These are phyloP conservation scores for Penicillium sumatraense DNA, from an alignment of 2,329 filamentous ascomycete species.

Conservation along the genomic window DNA sequence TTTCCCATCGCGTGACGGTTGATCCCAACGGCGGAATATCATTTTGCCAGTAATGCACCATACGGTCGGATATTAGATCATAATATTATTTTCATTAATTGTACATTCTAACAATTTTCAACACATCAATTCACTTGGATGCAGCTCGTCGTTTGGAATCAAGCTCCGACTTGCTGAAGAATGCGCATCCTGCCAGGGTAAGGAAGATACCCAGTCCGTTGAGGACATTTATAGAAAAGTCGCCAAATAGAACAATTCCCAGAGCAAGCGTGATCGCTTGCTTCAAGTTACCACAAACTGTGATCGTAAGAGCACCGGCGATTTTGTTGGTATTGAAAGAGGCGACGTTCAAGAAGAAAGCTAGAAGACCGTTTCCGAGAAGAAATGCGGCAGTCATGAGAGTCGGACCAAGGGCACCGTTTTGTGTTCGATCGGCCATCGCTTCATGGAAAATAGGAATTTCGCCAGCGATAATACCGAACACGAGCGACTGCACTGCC, in stretches of 20 bases:
- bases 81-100: not conserved
- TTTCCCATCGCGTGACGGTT: too few relatives aligned
- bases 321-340: slow-evolving; percentile 22
- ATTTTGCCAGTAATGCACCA: too few relatives aligned
- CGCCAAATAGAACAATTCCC: slow-evolving; percentile 14
- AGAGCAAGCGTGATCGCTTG: slow-evolving; percentile 18
- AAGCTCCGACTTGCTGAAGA: slow-evolving; percentile 20
- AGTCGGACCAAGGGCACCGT: slow-evolving; percentile 1
- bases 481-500: slow-evolving; percentile 15
- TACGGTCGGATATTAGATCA: too few relatives aligned
- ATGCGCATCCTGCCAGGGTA: slow-evolving; percentile 17
- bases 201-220: slow-evolving; percentile 18
- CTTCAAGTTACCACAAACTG: slow-evolving; percentile 20
- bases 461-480: slow-evolving; percentile 17
- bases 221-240: slow-evolving; percentile 12
- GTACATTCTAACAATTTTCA: not conserved
- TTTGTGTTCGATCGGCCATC: slow-evolving; percentile 13
- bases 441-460: slow-evolving; percentile 11
- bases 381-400: slow-evolving; percentile 8
- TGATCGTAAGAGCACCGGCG: slow-evolving; percentile 20
- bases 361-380: slow-evolving; percentile 18
- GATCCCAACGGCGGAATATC: too few relatives aligned
- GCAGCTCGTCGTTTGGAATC: slow-evolving; percentile 14
- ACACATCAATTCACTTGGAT: not conserved
- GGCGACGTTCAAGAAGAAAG: slow-evolving; percentile 21